Conservation (phyloP, 805 yeast genomes). For the Candida palmyrensis region DNA sequence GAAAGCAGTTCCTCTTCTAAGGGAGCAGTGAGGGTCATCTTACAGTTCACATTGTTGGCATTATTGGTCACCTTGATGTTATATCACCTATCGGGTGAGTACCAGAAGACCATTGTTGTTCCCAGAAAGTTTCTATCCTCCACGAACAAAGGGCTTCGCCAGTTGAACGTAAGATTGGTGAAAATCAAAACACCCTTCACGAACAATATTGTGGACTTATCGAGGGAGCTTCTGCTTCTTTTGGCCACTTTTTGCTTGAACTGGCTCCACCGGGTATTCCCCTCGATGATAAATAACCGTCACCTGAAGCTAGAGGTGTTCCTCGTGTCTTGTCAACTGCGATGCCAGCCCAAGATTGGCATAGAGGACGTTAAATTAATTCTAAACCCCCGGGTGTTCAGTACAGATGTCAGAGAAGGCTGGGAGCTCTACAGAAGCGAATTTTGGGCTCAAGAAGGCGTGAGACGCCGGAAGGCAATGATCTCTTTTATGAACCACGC, state of each 20-base stretch:
- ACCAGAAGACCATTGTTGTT: conserved; percentile 73
- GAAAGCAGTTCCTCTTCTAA: conserved; percentile 13
- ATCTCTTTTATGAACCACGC: conserved; percentile 18
- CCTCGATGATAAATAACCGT: conserved; percentile 25
- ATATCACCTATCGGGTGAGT: conserved; percentile 87
- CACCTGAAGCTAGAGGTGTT: conserved; percentile 32
- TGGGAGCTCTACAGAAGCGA: conserved; percentile 95
- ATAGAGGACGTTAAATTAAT: conserved; percentile 72
- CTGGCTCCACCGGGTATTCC: conserved; percentile 30
- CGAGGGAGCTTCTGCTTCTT: conserved; percentile 31
- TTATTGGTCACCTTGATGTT: conserved; percentile 63
- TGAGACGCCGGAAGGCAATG: conserved; percentile 44
- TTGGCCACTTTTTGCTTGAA: conserved; percentile 24
- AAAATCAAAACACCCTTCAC: conserved; percentile 43
- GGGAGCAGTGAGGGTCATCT: conserved; percentile 33
- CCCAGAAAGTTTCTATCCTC: conserved; percentile 75
- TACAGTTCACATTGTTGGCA: conserved; percentile 56
- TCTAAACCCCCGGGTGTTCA: conserved; percentile 75
- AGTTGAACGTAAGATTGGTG: conserved; percentile 72
- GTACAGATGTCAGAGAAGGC: conserved; percentile 79
- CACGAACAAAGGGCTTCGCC: conserved; percentile 87
- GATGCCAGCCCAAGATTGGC: conserved; percentile 61
- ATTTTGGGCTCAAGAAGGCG: conserved; percentile 85
- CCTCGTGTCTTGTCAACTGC: conserved; percentile 36
- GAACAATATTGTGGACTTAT: conserved; percentile 29